A percentile compares a stretch with the other conserved stretches of the same genome.
phyloP scores from a whole-genome alignment of 805 yeast species.

The Zygosaccharomyces lentus region DNA sequence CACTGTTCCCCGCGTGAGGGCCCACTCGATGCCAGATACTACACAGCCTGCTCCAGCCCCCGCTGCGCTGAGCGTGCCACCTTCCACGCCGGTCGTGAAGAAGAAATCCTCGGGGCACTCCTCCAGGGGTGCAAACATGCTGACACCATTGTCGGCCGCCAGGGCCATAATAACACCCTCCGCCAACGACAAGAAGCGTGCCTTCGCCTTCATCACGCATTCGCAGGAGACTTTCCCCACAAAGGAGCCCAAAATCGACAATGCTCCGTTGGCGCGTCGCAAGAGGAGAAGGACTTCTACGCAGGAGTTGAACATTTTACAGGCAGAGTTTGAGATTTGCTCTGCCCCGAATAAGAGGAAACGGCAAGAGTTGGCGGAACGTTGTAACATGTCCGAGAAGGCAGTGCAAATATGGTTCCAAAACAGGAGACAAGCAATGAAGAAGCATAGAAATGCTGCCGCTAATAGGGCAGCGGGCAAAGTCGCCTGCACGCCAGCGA shows the following conservation, averaged over 20 bases:
- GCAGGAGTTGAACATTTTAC: constrained; percentile 74
- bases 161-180: constrained; percentile 34
- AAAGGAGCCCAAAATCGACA: constrained; percentile 80
- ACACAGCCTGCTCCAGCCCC: neutral
- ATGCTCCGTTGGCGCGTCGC: constrained; percentile 88
- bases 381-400: constrained; percentile 91
- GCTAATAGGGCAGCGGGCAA: constrained; percentile 8
- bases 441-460: constrained; percentile 42
- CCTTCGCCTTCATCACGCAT: constrained; percentile 87
- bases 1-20: constrained; percentile 3
- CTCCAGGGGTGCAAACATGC: constrained; percentile 21
- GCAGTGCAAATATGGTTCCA: constrained; percentile 99
- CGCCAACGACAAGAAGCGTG: constrained; percentile 33
- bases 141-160: constrained; percentile 34
- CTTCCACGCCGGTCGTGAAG: constrained; percentile 22
- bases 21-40: constrained; percentile 8
- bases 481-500: constrained; percentile 1
- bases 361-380: constrained; percentile 72
- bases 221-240: constrained; percentile 84
- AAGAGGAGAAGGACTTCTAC: constrained; percentile 95
- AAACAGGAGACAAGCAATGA: constrained; percentile 80
- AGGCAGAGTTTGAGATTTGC: constrained; percentile 70
- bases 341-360: constrained; percentile 75
- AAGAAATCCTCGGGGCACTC: constrained; percentile 8
- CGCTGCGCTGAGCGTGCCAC: constrained; percentile 1